Conservation (phyloP, 345 rosid species). For the Brassica juncea region DNA sequence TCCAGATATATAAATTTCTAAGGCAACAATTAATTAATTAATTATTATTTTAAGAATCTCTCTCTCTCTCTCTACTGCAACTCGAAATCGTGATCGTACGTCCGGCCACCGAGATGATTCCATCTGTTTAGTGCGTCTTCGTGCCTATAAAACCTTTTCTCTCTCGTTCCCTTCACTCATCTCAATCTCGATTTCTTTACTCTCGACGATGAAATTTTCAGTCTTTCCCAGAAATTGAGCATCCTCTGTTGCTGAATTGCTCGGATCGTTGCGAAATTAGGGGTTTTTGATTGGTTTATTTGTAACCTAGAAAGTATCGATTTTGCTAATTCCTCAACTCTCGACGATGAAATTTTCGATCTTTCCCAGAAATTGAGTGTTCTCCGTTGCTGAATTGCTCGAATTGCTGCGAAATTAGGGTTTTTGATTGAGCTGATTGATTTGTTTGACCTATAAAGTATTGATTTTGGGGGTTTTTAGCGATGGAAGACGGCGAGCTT, state of each 20-base stretch:
- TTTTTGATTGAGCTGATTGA: background rate
- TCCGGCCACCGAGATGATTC: constrained; percentile 31
- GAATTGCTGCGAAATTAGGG: constrained; percentile 15
- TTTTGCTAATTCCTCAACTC: background rate
- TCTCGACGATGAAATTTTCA: background rate
- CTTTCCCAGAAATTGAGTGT: background rate
- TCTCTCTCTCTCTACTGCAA: constrained; percentile 1
- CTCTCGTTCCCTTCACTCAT: background rate
- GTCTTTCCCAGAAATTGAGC: background rate
- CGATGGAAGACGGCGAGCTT: constrained; percentile 93
- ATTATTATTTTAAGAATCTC: constrained; percentile 1
- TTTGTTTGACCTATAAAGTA: background rate
- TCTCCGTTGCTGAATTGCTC: background rate
- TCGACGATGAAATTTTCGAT: background rate
- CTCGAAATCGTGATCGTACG: constrained; percentile 35
- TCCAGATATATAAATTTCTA: background rate
- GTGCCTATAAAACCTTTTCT: background rate
- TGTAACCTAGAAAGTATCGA: background rate
- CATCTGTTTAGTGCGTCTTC: constrained; percentile 27
- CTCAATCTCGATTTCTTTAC: background rate
- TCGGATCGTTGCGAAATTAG: constrained; percentile 9
- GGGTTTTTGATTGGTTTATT: constrained; percentile 4
- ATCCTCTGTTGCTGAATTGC: background rate
- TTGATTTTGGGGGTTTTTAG: background rate
- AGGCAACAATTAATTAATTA: background rate